Evolutionary conservation across 306 rosid genomes (phyloP).

Genomic region (Ormosia semicastrata): DNA sequence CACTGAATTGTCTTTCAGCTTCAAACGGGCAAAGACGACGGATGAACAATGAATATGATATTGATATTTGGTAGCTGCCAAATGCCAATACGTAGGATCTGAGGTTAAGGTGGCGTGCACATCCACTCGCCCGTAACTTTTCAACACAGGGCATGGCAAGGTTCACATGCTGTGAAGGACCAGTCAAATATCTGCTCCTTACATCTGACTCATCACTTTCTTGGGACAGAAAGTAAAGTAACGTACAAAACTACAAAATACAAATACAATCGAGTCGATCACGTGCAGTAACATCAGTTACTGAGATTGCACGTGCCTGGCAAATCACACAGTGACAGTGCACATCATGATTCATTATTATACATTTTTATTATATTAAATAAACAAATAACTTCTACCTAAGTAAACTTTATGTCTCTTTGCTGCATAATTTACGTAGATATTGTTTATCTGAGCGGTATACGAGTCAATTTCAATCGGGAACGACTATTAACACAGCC

Average conservation of each 20-base stretch:
- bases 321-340: background rate
- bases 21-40: background rate
- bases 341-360: background rate
- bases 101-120: slow-evolving; percentile 41
- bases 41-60: background rate
- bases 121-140: background rate
- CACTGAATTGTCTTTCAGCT: background rate
- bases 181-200: slow-evolving; percentile 17
- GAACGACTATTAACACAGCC: no score
- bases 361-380: no score
- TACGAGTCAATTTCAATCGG: no score
- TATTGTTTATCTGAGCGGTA: no score
- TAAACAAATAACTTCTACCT: no score
- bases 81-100: background rate
- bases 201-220: slow-evolving; percentile 22
- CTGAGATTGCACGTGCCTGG: slow-evolving; percentile 28
- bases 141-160: background rate
- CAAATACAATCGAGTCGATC: slow-evolving; percentile 3
- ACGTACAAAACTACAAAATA: slow-evolving; percentile 1
- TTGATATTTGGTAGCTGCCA: background rate
- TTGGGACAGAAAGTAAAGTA: slow-evolving; percentile 11
- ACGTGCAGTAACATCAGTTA: slow-evolving; percentile 32
- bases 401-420: no score
- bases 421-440: no score
- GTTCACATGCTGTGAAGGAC: background rate